These are phyloP conservation scores for Salix purpurea DNA, from an alignment of 345 rosid species.

Conservation along the genomic window DNA sequence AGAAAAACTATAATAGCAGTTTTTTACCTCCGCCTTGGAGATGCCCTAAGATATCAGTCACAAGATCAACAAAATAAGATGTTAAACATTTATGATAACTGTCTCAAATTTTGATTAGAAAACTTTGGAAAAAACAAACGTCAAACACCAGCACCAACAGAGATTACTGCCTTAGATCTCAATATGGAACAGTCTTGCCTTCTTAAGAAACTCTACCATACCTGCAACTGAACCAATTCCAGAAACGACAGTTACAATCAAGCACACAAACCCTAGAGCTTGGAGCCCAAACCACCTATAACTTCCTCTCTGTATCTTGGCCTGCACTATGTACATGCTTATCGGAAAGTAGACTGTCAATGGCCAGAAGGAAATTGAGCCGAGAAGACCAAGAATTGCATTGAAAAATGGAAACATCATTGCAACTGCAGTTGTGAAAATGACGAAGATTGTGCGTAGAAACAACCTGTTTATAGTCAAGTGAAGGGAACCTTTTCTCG, in stretches of 20 bases:
- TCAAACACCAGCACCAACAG: no score
- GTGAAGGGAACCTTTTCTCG: neutral
- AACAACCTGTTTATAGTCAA: slow-evolving; percentile 1
- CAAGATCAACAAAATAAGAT: no score
- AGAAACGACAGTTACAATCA: slow-evolving; percentile 8
- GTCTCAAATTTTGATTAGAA: no score
- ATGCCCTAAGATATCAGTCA: no score
- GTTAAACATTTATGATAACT: no score
- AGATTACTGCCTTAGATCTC: neutral
- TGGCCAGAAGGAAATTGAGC: slow-evolving; percentile 20
- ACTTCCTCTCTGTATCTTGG: slow-evolving; percentile 14
- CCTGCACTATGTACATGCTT: slow-evolving; percentile 13
- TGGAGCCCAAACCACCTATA: neutral
- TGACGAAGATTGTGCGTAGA: slow-evolving; percentile 17
- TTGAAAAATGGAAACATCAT: slow-evolving; percentile 32
- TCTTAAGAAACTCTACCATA: slow-evolving; percentile 15
- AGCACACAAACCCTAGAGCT: slow-evolving; percentile 1
- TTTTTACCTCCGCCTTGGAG: no score
- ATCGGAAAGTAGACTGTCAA: slow-evolving; percentile 13
- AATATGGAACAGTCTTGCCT: slow-evolving; percentile 14
- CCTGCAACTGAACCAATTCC: slow-evolving; percentile 19
- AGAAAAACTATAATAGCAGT: no score
- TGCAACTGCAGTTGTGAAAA: slow-evolving; percentile 22
- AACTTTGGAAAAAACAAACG: no score
- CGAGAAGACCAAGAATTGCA: slow-evolving; percentile 16